Evolutionary conservation across 805 yeast genomes (phyloP).

Genomic region (Cyberlindnera misumaiensis): DNA sequence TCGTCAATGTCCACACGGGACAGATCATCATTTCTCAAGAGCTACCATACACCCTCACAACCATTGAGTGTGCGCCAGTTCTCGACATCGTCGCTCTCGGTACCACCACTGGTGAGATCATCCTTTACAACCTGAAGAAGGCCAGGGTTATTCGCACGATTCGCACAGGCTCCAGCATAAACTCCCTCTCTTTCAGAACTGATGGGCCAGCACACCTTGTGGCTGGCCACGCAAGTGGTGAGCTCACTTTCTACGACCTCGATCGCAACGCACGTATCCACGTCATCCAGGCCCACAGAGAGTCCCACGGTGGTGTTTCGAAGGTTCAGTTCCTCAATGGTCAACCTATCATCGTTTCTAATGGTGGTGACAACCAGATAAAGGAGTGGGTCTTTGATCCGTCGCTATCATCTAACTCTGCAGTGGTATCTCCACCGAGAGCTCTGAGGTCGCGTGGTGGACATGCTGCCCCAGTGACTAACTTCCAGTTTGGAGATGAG

Average conservation of each 20-base stretch:
- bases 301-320: conserved; percentile 69
- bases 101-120: conserved; percentile 57
- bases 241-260: conserved; percentile 78
- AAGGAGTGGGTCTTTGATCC: conserved; percentile 95
- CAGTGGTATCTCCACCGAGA: conserved; percentile 84
- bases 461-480: conserved; percentile 85
- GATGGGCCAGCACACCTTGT: conserved; percentile 84
- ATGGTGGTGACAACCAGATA: conserved; percentile 85
- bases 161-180: conserved; percentile 30
- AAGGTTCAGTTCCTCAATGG: conserved; percentile 75
- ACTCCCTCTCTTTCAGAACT: conserved; percentile 78
- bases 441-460: conserved; percentile 92
- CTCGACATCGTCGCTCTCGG: conserved; percentile 81
- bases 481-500: conserved; percentile 69
- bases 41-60: conserved; percentile 51
- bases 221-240: conserved; percentile 74
- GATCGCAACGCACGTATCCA: conserved; percentile 69
- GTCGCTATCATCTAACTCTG: conserved; percentile 51
- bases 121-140: conserved; percentile 59
- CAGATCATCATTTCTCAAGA: conserved; percentile 55
- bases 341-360: conserved; percentile 83
- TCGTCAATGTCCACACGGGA: conserved; percentile 74
- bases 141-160: conserved; percentile 51
- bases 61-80: conserved; percentile 81
- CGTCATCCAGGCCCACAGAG: conserved; percentile 65